Evolutionary conservation across 2,329 filamentous ascomycete species (phyloP).

Genomic region (Beauveria bassiana): DNA sequence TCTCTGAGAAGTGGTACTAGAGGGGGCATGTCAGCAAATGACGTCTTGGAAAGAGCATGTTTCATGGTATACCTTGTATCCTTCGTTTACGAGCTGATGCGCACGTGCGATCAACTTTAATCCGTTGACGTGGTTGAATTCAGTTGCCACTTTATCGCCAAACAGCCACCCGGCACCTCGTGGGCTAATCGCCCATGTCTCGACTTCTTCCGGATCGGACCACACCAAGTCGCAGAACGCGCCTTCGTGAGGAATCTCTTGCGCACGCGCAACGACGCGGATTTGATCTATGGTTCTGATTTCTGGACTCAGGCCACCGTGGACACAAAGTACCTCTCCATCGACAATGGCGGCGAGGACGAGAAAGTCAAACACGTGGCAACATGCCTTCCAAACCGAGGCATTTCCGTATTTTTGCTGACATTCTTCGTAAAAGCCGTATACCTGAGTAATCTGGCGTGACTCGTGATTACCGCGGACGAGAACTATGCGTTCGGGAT

Average conservation of each 20-base stretch:
- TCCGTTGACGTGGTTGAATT: slow-evolving; percentile 95
- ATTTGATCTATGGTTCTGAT: slow-evolving; percentile 99
- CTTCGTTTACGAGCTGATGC: slow-evolving; percentile 97
- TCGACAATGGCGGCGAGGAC: slow-evolving; percentile 96
- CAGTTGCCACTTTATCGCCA: slow-evolving; percentile 92
- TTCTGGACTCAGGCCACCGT: slow-evolving; percentile 80
- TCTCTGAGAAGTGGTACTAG: slow-evolving; percentile 87
- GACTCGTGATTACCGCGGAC: slow-evolving; percentile 98
- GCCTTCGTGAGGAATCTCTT: slow-evolving; percentile 96
- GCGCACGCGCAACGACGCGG: slow-evolving; percentile 93
- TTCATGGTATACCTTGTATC: slow-evolving; percentile 66
- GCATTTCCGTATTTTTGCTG: slow-evolving; percentile 97
- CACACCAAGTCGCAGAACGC: slow-evolving; percentile 98
- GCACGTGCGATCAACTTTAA: slow-evolving; percentile 93
- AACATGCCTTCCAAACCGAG: slow-evolving; percentile 99
- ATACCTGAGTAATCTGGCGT: slow-evolving; percentile 94
- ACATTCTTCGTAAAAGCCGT: slow-evolving; percentile 98
- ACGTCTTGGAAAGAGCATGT: not conserved
- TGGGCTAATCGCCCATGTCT: slow-evolving; percentile 92
- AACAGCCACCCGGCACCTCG: slow-evolving; percentile 97
- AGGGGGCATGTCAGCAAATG: not conserved
- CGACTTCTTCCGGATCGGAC: slow-evolving; percentile 95
- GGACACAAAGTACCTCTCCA: slow-evolving; percentile 95
- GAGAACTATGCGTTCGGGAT: slow-evolving; percentile 88
- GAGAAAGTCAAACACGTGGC: slow-evolving; percentile 97